Base-by-base conservation (phyloP, 306 rosid species). In the Cicer cuneatum region DNA sequence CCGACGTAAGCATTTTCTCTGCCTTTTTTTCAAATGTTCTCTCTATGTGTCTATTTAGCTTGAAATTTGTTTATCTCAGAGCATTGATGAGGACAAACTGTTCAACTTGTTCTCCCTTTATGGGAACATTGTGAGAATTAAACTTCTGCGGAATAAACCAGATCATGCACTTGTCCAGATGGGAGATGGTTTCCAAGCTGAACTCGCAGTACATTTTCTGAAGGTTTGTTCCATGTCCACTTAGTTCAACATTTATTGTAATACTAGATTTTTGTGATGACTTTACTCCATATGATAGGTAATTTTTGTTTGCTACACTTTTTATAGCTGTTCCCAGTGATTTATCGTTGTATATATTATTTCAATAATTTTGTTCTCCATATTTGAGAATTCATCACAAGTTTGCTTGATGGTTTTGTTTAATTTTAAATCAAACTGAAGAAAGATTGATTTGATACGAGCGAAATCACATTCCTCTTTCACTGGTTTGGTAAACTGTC, bases 151-250 rank as follows among this genome's bases (percentile, higher is more conserved):
- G 21, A 95, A 95, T 73, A 95, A 95, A 78, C 95, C 99, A 18
- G 99, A 95, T 86, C 98, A 95, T 72, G 99, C 98, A 41, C 99
- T 95, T 48, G 82, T 95, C 60, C 97, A 95, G 88, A 95, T 95
- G 99, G 98, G 98, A 35, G 99, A 95, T 81, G 99, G 99, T 72
- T 95, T 95, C 76, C 99, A 95, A 80, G 96, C 99, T 66, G 99
- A 95, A 86, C 71, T 95, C 76, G 99, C 99, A 12, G 98, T 95
- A 6, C 96, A 95, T 85, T 95, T 89, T 77, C 78, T 95, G 83
- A 95, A 95, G 99, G 99, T 95, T 66, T 63, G 89, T 73, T 78
- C 72, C 76, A 6, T 66, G 46, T 56, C 47, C 63, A 65, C 57
- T 15, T 70, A 10, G 67, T 16, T 14, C 51, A 38, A 38, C 39